Evolutionary conservation across 345 rosid species (phyloP).

Genomic region (Sonneratia caseolaris): DNA sequence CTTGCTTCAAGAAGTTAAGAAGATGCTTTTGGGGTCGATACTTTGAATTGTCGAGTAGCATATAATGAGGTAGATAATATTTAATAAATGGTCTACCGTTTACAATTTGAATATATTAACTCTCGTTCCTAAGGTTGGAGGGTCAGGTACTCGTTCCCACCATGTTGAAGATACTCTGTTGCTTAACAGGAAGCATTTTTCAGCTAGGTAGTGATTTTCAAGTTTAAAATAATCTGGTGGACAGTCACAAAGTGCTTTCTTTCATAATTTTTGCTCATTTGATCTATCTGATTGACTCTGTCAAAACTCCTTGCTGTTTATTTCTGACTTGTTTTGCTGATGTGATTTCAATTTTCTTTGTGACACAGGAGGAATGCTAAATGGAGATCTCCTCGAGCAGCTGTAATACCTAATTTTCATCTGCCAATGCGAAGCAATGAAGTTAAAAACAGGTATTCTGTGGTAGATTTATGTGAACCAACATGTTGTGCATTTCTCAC

Average conservation of each 20-base stretch:
- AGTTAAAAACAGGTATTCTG: slow-evolving; percentile 50
- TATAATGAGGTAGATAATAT: too few species aligned
- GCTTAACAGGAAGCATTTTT: too few species aligned
- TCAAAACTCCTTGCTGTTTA: not conserved
- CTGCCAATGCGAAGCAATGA: slow-evolving; percentile 78
- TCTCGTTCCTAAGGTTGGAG: not conserved
- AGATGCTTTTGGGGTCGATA: not conserved
- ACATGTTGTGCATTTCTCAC: not conserved
- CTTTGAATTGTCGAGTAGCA: not conserved
- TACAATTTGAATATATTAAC: not conserved
- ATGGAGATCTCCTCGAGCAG: slow-evolving; percentile 58
- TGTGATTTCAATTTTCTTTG: not conserved
- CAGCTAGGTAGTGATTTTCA: too few species aligned
- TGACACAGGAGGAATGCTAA: slow-evolving; percentile 33
- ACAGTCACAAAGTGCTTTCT: not conserved
- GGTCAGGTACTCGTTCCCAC: not conserved
- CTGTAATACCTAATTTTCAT: slow-evolving; percentile 52
- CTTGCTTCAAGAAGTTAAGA: not conserved
- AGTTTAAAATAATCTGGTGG: not conserved
- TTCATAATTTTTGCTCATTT: not conserved
- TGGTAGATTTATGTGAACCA: not conserved
- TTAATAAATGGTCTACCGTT: too few species aligned
- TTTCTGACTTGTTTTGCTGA: not conserved
- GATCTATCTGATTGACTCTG: not conserved
- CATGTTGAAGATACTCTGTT: too few species aligned